Evolutionary conservation across 768 basidiomycete genomes (phyloP).

Genomic region (Leccinum incarnatum): DNA sequence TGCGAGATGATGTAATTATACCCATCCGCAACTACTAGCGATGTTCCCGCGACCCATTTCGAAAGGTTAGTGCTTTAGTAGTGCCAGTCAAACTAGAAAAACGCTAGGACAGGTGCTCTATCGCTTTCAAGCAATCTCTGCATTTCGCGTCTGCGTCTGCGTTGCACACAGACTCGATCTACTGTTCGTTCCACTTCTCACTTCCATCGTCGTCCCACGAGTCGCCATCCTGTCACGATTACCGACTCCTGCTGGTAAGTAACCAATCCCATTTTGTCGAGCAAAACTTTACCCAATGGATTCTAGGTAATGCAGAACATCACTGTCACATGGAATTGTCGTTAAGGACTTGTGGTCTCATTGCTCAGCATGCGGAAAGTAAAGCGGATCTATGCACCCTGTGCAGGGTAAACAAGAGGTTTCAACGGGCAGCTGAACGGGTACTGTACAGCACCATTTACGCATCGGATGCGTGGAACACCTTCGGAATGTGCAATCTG

Average conservation of each 20-base stretch:
- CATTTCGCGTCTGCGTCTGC: background rate
- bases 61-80: constrained; percentile 3
- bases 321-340: constrained; percentile 53
- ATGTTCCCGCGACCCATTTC: constrained; percentile 10
- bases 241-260: constrained; percentile 11
- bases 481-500: constrained; percentile 45
- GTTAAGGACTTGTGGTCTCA: constrained; percentile 55
- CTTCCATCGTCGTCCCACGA: background rate
- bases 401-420: constrained; percentile 55
- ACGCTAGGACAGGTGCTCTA: background rate
- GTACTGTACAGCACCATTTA: constrained; percentile 60
- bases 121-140: background rate
- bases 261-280: background rate
- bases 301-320: constrained; percentile 36
- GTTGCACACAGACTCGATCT: background rate
- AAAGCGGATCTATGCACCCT: constrained; percentile 55
- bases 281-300: background rate
- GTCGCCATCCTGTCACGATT: background rate
- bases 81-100: constrained; percentile 15
- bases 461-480: constrained; percentile 39
- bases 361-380: constrained; percentile 50
- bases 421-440: constrained; percentile 53
- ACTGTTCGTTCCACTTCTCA: background rate
- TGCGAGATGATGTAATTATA: constrained; percentile 16
- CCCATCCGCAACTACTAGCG: constrained; percentile 11